A percentile compares a stretch with the other conserved stretches of the same genome.
phyloP scores from a whole-genome alignment of 176 grass and related monocot genomes.

The Phyllostachys edulis region DNA sequence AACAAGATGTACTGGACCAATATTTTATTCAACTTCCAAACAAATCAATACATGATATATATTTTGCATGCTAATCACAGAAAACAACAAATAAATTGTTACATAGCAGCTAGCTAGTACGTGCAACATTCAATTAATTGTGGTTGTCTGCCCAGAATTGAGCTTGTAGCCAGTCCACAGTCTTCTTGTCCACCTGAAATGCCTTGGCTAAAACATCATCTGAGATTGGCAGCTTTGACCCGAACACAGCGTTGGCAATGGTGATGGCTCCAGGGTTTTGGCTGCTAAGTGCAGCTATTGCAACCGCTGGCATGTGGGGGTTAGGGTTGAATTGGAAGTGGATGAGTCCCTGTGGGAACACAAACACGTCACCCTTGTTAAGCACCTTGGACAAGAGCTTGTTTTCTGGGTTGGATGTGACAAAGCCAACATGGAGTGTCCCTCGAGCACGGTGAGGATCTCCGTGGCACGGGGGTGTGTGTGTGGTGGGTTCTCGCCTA shows the following conservation, averaged over 20 bases:
- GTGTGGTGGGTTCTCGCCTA: not conserved
- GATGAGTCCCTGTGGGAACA: not conserved
- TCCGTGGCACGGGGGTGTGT: not conserved
- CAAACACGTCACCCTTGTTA: not conserved
- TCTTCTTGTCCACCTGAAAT: not conserved
- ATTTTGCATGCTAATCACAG: not conserved
- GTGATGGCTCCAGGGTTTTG: not conserved
- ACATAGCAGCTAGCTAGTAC: not conserved
- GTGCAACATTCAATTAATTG: not conserved
- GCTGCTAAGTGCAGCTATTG: not conserved
- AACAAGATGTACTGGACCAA: not conserved
- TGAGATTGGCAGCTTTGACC: not conserved
- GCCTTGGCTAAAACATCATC: slow-evolving; percentile 19
- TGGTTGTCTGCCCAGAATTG: not conserved
- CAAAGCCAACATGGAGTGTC: slow-evolving; percentile 14
- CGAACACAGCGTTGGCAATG: slow-evolving; percentile 8
- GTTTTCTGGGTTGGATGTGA: slow-evolving; percentile 4
- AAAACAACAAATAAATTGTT: not conserved
- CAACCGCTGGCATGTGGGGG: not conserved
- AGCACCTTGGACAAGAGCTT: slow-evolving; percentile 10
- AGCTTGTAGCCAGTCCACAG: not conserved
- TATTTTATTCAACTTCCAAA: not conserved
- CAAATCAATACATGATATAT: not conserved
- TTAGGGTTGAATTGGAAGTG: slow-evolving; percentile 1
- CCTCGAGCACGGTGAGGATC: slow-evolving; percentile 19